phyloP scores from a whole-genome alignment of 2,329 filamentous ascomycete genomes.

The Cercospora sesami region DNA sequence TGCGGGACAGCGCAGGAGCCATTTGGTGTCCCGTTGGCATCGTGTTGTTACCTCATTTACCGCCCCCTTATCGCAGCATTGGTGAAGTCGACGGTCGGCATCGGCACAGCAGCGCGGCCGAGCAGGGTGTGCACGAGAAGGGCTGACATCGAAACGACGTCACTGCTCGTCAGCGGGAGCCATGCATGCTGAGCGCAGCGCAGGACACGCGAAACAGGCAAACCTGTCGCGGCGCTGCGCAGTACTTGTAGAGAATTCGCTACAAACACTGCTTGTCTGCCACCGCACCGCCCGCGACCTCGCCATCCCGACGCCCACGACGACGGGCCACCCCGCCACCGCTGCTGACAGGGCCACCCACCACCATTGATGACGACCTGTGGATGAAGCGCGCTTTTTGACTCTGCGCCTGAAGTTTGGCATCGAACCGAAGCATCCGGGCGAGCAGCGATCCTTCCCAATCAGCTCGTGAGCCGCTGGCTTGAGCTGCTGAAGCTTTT shows the following conservation, averaged over 20 bases:
- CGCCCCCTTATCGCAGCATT: neutral
- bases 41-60: neutral
- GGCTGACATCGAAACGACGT: neutral
- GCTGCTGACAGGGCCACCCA: neutral
- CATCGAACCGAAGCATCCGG: conserved; percentile 13
- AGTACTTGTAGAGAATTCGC: neutral
- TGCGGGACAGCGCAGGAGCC: neutral
- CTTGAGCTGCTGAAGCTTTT: conserved; percentile 1
- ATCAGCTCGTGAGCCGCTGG: neutral
- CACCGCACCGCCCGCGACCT: neutral
- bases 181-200: neutral
- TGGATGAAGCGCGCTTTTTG: neutral
- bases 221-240: neutral
- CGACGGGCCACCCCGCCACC: neutral
- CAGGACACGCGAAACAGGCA: neutral
- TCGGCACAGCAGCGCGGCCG: neutral
- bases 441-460: conserved; percentile 2
- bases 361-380: neutral
- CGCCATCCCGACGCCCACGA: neutral
- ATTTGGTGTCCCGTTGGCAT: neutral
- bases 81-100: neutral
- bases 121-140: neutral
- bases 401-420: neutral
- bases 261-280: neutral
- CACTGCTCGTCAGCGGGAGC: neutral